Conservation (phyloP, 2,329 filamentous ascomycete genomes). For the Penicillium rolfsii region DNA sequence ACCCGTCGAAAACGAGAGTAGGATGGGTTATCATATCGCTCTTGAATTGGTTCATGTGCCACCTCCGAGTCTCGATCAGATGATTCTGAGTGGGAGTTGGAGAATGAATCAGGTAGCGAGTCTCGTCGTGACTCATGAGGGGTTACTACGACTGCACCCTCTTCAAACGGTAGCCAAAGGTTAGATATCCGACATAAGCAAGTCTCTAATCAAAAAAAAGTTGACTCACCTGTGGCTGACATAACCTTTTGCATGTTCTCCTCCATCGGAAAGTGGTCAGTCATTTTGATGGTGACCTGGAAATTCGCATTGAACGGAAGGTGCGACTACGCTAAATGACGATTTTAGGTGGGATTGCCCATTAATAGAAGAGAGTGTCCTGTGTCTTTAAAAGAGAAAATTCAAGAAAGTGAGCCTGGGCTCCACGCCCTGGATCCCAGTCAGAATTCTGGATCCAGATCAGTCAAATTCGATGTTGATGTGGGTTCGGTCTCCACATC, state of each 20-base stretch:
- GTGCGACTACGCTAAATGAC: conserved; percentile 7
- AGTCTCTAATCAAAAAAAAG: not conserved
- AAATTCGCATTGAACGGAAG: conserved; percentile 5
- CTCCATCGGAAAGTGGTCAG: conserved; percentile 21
- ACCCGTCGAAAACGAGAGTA: conserved; percentile 38
- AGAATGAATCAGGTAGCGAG: not conserved
- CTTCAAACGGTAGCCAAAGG: conserved; percentile 11
- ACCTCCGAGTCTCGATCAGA: conserved; percentile 25
- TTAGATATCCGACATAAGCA: not conserved
- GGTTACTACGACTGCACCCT: conserved; percentile 15
- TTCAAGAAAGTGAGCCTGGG: conserved; percentile 7
- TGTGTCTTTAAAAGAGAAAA: conserved; percentile 3
- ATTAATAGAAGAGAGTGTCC: conserved; percentile 14
- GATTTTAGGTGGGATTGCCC: conserved; percentile 17
- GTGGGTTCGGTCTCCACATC: conserved; percentile 24
- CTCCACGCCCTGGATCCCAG: conserved; percentile 19
- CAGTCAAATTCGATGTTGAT: conserved; percentile 19
- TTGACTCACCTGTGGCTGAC: conserved; percentile 22
- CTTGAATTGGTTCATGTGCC: conserved; percentile 31
- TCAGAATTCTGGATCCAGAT: conserved; percentile 15
- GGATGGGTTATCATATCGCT: conserved; percentile 33
- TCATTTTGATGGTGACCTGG: conserved; percentile 17
- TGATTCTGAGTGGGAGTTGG: conserved; percentile 15
- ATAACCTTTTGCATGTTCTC: conserved; percentile 27
- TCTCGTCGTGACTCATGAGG: conserved; percentile 16